Evolutionary conservation across 179 eudicot species (phyloP).

Genomic region (Amaranthus tricolor): DNA sequence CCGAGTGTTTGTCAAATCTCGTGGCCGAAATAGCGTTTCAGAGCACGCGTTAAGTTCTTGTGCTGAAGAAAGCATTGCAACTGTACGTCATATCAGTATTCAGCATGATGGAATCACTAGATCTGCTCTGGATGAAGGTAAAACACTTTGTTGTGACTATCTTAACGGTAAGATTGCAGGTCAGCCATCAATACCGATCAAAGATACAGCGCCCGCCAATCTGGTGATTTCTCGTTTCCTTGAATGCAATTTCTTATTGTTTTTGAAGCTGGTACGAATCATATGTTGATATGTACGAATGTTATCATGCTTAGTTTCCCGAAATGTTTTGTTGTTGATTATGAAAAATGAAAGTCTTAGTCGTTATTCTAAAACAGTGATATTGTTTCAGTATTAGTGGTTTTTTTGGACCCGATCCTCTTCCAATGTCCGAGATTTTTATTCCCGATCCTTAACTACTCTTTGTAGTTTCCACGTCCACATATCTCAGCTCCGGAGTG

Average conservation of each 20-base stretch:
- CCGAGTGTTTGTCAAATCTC: constrained; percentile 43
- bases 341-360: too few relatives aligned
- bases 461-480: too few relatives aligned
- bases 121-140: constrained; percentile 32
- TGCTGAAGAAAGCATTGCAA: constrained; percentile 41
- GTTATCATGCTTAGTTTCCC: too few relatives aligned
- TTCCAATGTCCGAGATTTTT: too few relatives aligned
- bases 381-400: too few relatives aligned
- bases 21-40: constrained; percentile 25
- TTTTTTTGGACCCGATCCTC: too few relatives aligned
- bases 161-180: constrained; percentile 14
- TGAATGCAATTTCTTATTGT: background rate
- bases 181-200: constrained; percentile 9
- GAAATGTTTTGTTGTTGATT: too few relatives aligned
- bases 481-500: too few relatives aligned
- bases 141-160: constrained; percentile 15
- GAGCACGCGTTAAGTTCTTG: constrained; percentile 45
- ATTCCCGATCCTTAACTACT: too few relatives aligned
- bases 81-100: constrained; percentile 51
- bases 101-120: constrained; percentile 40
- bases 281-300: background rate
- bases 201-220: constrained; percentile 15
- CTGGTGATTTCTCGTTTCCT: constrained; percentile 14
- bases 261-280: background rate
- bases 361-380: too few relatives aligned